A percentile compares a stretch with the other conserved stretches of the same genome.
phyloP scores from a whole-genome alignment of 768 basidiomycete species.

The Collybia sordida region DNA sequence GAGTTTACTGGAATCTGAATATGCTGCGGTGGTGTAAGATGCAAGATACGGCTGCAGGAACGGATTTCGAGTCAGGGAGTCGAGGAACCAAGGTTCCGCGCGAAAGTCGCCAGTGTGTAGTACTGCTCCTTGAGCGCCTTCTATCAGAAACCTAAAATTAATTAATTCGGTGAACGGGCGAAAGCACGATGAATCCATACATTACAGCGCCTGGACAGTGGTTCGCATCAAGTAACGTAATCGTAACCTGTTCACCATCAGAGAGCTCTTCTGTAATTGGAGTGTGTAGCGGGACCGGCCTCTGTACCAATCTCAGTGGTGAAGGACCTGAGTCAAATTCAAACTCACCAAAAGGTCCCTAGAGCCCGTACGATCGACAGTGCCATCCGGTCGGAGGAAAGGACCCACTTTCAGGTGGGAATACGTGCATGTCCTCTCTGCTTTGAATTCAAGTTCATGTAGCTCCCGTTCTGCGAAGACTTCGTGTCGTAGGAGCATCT shows the following conservation, averaged over 20 bases:
- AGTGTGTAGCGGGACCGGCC: constrained; percentile 55
- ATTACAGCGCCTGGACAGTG: constrained; percentile 95
- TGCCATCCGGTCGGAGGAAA: constrained; percentile 43
- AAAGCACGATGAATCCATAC: constrained; percentile 39
- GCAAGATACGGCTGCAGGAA: constrained; percentile 72
- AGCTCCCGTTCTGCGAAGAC: constrained; percentile 63
- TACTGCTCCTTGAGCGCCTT: constrained; percentile 65
- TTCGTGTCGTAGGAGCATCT: constrained; percentile 82
- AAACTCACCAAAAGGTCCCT: constrained; percentile 67
- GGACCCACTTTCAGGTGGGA: constrained; percentile 66
- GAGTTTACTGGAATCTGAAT: background rate
- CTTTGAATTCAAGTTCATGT: constrained; percentile 47
- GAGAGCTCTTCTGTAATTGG: constrained; percentile 64
- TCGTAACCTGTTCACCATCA: constrained; percentile 54
- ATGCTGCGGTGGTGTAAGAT: constrained; percentile 8
- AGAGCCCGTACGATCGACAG: constrained; percentile 46
- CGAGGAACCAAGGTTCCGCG: constrained; percentile 80
- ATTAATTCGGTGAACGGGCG: background rate
- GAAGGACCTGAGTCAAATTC: background rate
- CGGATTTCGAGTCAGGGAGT: constrained; percentile 66
- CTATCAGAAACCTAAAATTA: constrained; percentile 73
- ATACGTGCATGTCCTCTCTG: constrained; percentile 58
- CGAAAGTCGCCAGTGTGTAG: constrained; percentile 95
- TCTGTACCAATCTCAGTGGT: constrained; percentile 34
- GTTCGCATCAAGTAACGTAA: constrained; percentile 88